Conservation (phyloP, 2,329 filamentous ascomycete genomes). For the Talaromyces islandicus region DNA sequence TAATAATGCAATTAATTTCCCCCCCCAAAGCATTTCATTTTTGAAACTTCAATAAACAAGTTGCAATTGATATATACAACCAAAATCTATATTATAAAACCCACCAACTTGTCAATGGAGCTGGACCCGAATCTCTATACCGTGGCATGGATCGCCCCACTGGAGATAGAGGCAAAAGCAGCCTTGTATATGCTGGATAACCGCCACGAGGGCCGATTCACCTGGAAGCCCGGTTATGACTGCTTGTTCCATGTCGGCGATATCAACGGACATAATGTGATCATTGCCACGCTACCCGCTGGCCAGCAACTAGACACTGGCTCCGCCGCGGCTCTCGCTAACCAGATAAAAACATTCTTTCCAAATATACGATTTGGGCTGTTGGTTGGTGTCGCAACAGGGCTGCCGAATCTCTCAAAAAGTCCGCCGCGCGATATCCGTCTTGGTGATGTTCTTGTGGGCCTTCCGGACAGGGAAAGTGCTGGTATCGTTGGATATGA, state of each 20-base stretch:
- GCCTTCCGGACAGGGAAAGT: slow-evolving; percentile 16
- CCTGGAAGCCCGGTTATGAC: slow-evolving; percentile 25
- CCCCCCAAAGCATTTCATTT: too few species aligned
- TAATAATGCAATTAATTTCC: too few species aligned
- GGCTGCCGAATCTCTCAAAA: slow-evolving; percentile 22
- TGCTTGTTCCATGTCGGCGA: slow-evolving; percentile 33
- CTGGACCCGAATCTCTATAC: slow-evolving; percentile 18
- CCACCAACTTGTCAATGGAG: background rate
- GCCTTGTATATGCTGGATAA: slow-evolving; percentile 31
- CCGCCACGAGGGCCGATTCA: slow-evolving; percentile 26
- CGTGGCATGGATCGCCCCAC: slow-evolving; percentile 34
- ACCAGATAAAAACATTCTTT: slow-evolving; percentile 30
- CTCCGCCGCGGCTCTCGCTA: slow-evolving; percentile 28
- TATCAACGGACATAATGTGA: slow-evolving; percentile 31
- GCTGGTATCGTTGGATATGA: slow-evolving; percentile 27
- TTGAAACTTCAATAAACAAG: too few species aligned
- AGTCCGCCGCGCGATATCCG: slow-evolving; percentile 28
- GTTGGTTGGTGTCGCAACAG: slow-evolving; percentile 32
- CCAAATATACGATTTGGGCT: slow-evolving; percentile 33
- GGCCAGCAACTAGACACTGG: slow-evolving; percentile 31
- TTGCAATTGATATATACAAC: too few species aligned
- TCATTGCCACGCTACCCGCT: slow-evolving; percentile 28
- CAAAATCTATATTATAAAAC: background rate
- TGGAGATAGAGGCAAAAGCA: slow-evolving; percentile 32
- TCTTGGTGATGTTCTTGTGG: slow-evolving; percentile 34